These are phyloP conservation scores for Russula foetens DNA, from an alignment of 768 basidiomycete genomes.

Conservation along the genomic window DNA sequence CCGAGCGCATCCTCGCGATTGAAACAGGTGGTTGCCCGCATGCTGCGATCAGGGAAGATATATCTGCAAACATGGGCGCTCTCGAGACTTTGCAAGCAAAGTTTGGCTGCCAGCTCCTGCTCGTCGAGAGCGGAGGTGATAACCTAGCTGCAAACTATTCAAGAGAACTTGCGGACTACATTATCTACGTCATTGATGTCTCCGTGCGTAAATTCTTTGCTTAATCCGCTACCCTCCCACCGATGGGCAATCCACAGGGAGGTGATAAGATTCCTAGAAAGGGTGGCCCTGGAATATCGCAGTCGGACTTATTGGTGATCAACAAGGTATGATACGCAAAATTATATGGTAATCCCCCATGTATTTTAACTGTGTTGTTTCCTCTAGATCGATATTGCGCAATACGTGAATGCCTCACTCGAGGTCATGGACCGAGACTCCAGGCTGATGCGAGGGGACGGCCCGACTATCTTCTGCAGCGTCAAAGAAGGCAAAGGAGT, in stretches of 20 bases:
- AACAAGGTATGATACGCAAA: slow-evolving; percentile 67
- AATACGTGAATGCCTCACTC: slow-evolving; percentile 86
- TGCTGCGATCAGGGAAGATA: slow-evolving; percentile 96
- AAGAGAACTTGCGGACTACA: slow-evolving; percentile 93
- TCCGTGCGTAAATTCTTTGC: slow-evolving; percentile 39
- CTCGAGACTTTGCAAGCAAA: slow-evolving; percentile 90
- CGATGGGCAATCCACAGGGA: slow-evolving; percentile 42
- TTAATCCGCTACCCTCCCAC: background rate
- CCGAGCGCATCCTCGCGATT: slow-evolving; percentile 85
- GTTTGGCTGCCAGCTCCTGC: slow-evolving; percentile 81
- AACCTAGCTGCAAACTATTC: slow-evolving; percentile 97
- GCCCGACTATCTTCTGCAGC: slow-evolving; percentile 87
- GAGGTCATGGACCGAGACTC: slow-evolving; percentile 93
- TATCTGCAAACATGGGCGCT: slow-evolving; percentile 94
- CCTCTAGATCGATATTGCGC: slow-evolving; percentile 82
- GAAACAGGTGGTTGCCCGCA: slow-evolving; percentile 99
- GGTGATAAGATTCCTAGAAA: slow-evolving; percentile 98
- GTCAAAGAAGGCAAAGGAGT: slow-evolving; percentile 74
- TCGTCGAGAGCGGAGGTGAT: slow-evolving; percentile 96
- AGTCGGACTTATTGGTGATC: slow-evolving; percentile 88
- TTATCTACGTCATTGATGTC: slow-evolving; percentile 89
- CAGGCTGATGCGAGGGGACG: slow-evolving; percentile 87
- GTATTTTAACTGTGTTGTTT: background rate
- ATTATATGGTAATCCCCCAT: background rate
- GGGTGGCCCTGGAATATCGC: slow-evolving; percentile 95